Base-by-base conservation (phyloP, 2,329 filamentous ascomycete species). In the Fusarium buxicola region DNA sequence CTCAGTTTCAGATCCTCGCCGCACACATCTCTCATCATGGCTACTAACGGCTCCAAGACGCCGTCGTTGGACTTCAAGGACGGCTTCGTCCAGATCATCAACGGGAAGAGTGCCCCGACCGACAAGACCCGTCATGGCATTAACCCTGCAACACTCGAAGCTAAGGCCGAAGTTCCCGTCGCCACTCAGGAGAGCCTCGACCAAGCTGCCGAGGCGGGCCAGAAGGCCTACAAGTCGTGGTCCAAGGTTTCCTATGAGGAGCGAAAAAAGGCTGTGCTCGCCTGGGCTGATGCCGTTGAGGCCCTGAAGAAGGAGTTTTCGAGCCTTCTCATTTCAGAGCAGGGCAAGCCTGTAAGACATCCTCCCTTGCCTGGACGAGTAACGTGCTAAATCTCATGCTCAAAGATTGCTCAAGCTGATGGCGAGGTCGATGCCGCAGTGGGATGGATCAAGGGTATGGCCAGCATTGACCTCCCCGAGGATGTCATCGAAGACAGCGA, bases 401-500 rank as follows among this genome's bases (percentile, higher is more conserved):
- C 0, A 2, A 8, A 69, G 68, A 57, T 58, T 2, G 47, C 63
- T 2, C 68, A 73, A 58, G 71, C 75, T 1, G 31, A 49, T 4
- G 48, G 13, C 0, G 75, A 77, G 18, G 35, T 69, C 8, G 63
- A 65, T 3, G 62, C 63, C 4, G 56, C 68, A 5, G 55, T 73
- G 10, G 54, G 53, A 16, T 76, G 71, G 70, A 60, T 76, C 4
- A 65, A 66, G 8, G 72, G 68, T 10, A 67, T 75, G 53, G 69
- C 71, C 3, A 58, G 66, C 1, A 66, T 76, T 7, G 66, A 55
- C 4, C 45, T 61, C 3, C 67, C 75, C 1, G 76, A 78, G 30
- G 77, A 78, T 4, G 63, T 79, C 9, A 55, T 82, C 7, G 73
- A 80, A 35, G 77, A 82, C 10, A 77, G 68, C 5, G 68, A 70